Conservation (phyloP, 2,329 filamentous ascomycete species). For the Pseudocercospora musae region DNA sequence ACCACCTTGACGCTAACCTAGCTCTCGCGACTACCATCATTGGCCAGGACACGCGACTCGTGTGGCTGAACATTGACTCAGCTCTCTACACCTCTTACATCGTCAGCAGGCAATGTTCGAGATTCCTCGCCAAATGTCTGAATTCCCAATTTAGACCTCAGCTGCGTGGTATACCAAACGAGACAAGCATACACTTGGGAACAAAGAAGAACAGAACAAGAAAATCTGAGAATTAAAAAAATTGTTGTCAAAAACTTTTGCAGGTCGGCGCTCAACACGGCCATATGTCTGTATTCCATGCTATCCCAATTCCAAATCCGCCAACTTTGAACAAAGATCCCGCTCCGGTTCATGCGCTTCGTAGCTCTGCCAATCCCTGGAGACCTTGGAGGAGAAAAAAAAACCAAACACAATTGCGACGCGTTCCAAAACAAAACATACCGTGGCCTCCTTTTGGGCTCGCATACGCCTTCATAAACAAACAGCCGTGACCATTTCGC, state of each 20-base stretch:
- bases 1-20: too few species aligned
- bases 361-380: not conserved
- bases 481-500: not conserved
- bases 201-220: too few species aligned
- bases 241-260: not conserved
- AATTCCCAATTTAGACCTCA: too few species aligned
- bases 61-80: too few species aligned
- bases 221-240: too few species aligned
- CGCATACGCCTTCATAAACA: not conserved
- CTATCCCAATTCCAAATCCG: not conserved
- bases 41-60: too few species aligned
- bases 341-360: not conserved
- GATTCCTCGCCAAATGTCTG: too few species aligned
- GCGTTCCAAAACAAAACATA: not conserved
- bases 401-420: not conserved
- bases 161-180: too few species aligned
- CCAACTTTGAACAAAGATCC: not conserved
- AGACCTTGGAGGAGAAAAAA: not conserved
- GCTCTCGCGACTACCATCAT: too few species aligned
- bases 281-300: not conserved
- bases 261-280: not conserved
- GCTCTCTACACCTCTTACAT: too few species aligned
- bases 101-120: too few species aligned
- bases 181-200: too few species aligned
- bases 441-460: not conserved